phyloP scores from a whole-genome alignment of 192 early-diverging fungal genomes.

The Coemansia sp. region DNA sequence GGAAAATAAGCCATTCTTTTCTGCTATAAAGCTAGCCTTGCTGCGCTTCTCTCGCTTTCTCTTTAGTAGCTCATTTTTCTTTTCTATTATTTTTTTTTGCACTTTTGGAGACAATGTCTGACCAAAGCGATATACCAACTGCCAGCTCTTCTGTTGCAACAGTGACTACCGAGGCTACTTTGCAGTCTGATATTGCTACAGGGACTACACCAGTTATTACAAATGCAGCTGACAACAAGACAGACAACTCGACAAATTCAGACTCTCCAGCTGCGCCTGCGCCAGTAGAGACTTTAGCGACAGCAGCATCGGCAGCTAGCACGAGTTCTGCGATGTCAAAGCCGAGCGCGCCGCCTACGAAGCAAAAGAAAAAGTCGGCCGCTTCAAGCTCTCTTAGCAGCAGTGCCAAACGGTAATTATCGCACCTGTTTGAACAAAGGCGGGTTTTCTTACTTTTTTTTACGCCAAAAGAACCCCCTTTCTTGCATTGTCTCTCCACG shows the following conservation, averaged over 20 bases:
- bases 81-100: not conserved
- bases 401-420: constrained; percentile 62
- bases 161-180: not conserved
- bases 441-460: not conserved
- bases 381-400: constrained; percentile 57
- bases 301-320: constrained; percentile 8
- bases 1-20: not conserved
- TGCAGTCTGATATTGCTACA: not conserved
- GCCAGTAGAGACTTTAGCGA: constrained; percentile 1
- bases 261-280: constrained; percentile 1
- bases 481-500: not conserved
- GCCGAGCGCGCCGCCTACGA: constrained; percentile 14
- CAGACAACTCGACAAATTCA: not conserved
- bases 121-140: constrained; percentile 11
- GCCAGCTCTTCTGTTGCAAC: constrained; percentile 12
- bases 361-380: constrained; percentile 36
- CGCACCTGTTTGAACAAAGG: constrained; percentile 7
- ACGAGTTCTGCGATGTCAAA: constrained; percentile 11
- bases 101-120: constrained; percentile 22
- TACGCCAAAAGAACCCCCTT: not conserved
- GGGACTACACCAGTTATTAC: constrained; percentile 1
- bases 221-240: constrained; percentile 4
- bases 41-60: not conserved
- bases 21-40: not conserved
- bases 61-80: not conserved